Percentiles rank a stretch among this genome's conserved stretches.
Conservation (phyloP, 148 eudicot species). For the Heliamphora exappendiculata region DNA sequence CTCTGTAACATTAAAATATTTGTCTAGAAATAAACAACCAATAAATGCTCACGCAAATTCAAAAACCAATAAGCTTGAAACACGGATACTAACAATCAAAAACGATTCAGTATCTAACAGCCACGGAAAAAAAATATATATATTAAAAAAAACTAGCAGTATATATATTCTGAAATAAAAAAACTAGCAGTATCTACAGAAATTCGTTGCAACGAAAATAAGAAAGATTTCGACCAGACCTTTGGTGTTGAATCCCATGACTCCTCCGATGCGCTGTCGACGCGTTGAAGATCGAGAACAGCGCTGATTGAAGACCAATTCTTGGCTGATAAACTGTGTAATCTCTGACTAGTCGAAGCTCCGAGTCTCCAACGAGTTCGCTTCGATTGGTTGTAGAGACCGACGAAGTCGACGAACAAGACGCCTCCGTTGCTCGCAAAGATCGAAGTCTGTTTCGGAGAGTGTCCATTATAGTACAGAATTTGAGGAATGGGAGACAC, state of each 20-base stretch:
- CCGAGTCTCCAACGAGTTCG: slow-evolving; percentile 28
- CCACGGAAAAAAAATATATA: background rate
- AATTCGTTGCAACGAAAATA: background rate
- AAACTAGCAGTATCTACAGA: background rate
- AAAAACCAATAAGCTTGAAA: background rate
- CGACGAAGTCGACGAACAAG: slow-evolving; percentile 55
- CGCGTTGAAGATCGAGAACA: slow-evolving; percentile 50
- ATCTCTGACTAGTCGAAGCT: background rate
- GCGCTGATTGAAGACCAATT: slow-evolving; percentile 31
- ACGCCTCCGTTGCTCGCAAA: slow-evolving; percentile 34
- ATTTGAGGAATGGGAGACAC: slow-evolving; percentile 28
- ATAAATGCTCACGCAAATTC: background rate
- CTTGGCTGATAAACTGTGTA: background rate
- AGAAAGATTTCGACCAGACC: slow-evolving; percentile 18
- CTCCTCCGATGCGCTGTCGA: slow-evolving; percentile 9
- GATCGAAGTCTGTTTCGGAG: slow-evolving; percentile 13
- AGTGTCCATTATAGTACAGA: slow-evolving; percentile 24
- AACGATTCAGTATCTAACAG: background rate
- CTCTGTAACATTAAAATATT: background rate
- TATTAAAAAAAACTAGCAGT: background rate
- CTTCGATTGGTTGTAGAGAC: slow-evolving; percentile 34
- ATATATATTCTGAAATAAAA: background rate
- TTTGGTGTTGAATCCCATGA: slow-evolving; percentile 23
- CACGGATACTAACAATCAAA: background rate
- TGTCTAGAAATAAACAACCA: background rate